Evolutionary conservation across 2,329 filamentous ascomycete species (phyloP).

Genomic region (Neocucurbitaria cava): DNA sequence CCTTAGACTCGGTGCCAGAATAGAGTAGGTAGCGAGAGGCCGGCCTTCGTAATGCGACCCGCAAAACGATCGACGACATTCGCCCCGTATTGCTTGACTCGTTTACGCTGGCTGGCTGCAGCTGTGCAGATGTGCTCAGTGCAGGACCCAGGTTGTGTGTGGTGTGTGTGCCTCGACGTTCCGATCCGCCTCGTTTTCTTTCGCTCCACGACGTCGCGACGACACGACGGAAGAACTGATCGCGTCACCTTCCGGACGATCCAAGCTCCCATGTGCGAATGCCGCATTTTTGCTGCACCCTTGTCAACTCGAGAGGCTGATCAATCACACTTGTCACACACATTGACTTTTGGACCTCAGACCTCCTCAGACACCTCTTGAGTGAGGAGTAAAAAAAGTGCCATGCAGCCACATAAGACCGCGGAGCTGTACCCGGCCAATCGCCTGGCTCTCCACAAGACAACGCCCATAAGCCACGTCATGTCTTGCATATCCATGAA

Average conservation of each 20-base stretch:
- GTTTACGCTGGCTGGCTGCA: no score
- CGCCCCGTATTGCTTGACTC: constrained; percentile 5
- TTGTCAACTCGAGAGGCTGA: no score
- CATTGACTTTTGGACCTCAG: no score
- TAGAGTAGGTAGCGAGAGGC: background rate
- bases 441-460: background rate
- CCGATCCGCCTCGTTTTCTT: constrained; percentile 14
- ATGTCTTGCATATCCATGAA: background rate
- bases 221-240: background rate
- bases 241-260: constrained; percentile 1
- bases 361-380: background rate
- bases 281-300: background rate
- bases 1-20: no score
- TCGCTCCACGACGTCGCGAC: background rate
- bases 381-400: background rate
- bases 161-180: constrained; percentile 7
- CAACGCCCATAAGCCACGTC: background rate
- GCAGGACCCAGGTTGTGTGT: no score
- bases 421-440: background rate
- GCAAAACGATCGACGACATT: constrained; percentile 11
- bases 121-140: no score
- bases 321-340: background rate
- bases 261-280: background rate
- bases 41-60: constrained; percentile 2
- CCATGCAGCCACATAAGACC: background rate